A percentile compares a stretch with the other conserved stretches of the same genome.
These are phyloP conservation scores for Zygosaccharomyces bailii DNA, from an alignment of 805 yeast genomes.

Conservation along the genomic window DNA sequence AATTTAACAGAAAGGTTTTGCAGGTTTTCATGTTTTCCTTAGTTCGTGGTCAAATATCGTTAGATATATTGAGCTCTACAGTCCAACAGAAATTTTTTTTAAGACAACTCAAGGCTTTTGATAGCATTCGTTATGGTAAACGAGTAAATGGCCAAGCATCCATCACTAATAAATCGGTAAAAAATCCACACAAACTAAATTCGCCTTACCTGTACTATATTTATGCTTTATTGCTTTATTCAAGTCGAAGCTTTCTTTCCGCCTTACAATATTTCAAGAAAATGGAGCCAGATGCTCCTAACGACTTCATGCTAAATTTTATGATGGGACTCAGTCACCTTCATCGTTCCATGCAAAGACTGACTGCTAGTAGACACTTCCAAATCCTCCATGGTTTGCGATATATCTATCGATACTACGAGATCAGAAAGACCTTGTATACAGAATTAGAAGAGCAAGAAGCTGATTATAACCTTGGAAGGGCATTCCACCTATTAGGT, in stretches of 20 bases:
- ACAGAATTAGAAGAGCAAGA: slow-evolving; percentile 59
- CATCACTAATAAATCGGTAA: slow-evolving; percentile 50
- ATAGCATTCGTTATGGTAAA: slow-evolving; percentile 54
- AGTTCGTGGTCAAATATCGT: slow-evolving; percentile 51
- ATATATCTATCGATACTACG: slow-evolving; percentile 67
- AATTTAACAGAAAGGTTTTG: slow-evolving; percentile 67
- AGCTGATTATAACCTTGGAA: slow-evolving; percentile 75
- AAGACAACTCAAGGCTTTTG: slow-evolving; percentile 87
- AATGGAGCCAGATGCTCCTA: slow-evolving; percentile 60
- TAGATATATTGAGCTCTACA: slow-evolving; percentile 64
- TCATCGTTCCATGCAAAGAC: slow-evolving; percentile 89
- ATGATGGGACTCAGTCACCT: slow-evolving; percentile 75
- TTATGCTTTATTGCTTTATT: slow-evolving; percentile 75
- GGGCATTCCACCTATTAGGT: slow-evolving; percentile 82
- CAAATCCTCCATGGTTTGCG: slow-evolving; percentile 86
- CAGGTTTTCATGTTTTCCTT: slow-evolving; percentile 66
- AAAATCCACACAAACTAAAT: slow-evolving; percentile 41
- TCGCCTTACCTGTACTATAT: slow-evolving; percentile 70
- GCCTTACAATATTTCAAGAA: slow-evolving; percentile 74
- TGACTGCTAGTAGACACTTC: slow-evolving; percentile 78
- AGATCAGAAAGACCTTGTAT: slow-evolving; percentile 41
- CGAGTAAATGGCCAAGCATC: slow-evolving; percentile 77
- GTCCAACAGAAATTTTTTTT: slow-evolving; percentile 87
- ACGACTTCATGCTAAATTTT: slow-evolving; percentile 77
- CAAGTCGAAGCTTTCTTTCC: slow-evolving; percentile 79